Evolutionary conservation across 495 filamentous ascomycete genomes (phyloP), one percentile per base, ranked within the genome.

Genomic region (Trypethelium eluteriae): DNA sequence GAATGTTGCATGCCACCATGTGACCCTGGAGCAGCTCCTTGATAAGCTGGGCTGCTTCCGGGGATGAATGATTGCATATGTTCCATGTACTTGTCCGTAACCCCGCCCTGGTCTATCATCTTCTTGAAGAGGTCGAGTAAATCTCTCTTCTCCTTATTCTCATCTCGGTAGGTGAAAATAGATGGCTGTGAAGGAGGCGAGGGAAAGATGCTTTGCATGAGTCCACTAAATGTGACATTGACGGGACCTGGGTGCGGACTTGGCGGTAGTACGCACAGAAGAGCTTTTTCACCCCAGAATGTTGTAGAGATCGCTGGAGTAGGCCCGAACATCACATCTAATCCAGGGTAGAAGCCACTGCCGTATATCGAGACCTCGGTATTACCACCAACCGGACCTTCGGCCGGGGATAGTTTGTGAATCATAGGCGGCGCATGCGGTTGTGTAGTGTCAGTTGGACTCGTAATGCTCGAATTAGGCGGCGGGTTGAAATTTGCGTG

Each of bases 301-400:
- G 89, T 90, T 11, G 90, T 93, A 10, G 88, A 89, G 1, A 86
- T 88, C 10, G 93, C 93, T 41, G 85, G 80, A 3, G 81, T 82
- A 56, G 91, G 86, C 18, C 92, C 93, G 75, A 97, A 97, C 70
- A 92, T 87, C 66, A 96, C 91, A 64, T 91, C 89, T 72, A 93
- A 83, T 4, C 90, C 90, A 57, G 87, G 84, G 44, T 83, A 85
- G 70, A 96, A 96, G 32, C 86, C 86, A 70, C 84, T 88, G 5
- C 93, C 93, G 36, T 93, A 78, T 64, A 93, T 81, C 0, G 89
- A 91, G 12, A 96, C 90, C 71, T 96, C 92, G 39, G 89, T 89
- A 12, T 92, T 91, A 66, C 93, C 93, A 35, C 81, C 81, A 50
- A 86, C 86, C 10, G 92, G 89, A 11, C 93, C 93, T 74, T 95